These are phyloP conservation scores for Calamus simplicifolius DNA, from an alignment of 176 grass and related monocot species.

Conservation along the genomic window DNA sequence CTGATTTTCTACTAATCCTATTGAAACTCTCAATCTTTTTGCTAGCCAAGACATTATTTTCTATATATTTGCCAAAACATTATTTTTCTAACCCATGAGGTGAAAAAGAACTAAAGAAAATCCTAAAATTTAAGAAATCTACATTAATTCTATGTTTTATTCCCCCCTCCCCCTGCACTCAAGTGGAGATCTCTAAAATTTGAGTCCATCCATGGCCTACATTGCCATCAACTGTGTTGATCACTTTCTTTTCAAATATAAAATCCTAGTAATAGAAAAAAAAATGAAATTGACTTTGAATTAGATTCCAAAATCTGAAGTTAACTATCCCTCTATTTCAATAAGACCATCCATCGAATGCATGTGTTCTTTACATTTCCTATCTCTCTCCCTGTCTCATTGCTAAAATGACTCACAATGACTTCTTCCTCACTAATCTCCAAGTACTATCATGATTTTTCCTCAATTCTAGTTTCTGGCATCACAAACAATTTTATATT, in stretches of 20 bases:
- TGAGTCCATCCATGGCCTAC: constrained; percentile 74
- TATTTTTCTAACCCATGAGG: no score
- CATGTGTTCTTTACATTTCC: constrained; percentile 60
- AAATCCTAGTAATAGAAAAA: constrained; percentile 33
- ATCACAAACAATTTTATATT: no score
- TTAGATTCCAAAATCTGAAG: constrained; percentile 10
- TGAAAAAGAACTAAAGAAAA: no score
- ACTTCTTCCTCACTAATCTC: constrained; percentile 39
- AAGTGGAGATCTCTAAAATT: constrained; percentile 1
- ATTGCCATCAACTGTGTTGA: constrained; percentile 92
- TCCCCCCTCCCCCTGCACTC: no score
- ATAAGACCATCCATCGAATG: constrained; percentile 54
- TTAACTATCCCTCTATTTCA: constrained; percentile 14
- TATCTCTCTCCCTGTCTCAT: constrained; percentile 89
- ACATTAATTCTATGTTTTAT: no score
- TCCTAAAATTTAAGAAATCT: no score
- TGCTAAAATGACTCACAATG: constrained; percentile 78
- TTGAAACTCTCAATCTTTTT: no score
- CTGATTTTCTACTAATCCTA: no score
- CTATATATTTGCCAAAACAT: no score
- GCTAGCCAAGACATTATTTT: no score
- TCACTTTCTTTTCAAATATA: constrained; percentile 78
- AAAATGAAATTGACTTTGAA: no score
- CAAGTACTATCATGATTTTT: constrained; percentile 30
- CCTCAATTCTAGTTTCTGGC: no score